Percentiles rank a stretch among this genome's conserved stretches.
These are phyloP conservation scores for Yarrowia hollandica DNA, from an alignment of 805 yeast genomes.

Conservation along the genomic window DNA sequence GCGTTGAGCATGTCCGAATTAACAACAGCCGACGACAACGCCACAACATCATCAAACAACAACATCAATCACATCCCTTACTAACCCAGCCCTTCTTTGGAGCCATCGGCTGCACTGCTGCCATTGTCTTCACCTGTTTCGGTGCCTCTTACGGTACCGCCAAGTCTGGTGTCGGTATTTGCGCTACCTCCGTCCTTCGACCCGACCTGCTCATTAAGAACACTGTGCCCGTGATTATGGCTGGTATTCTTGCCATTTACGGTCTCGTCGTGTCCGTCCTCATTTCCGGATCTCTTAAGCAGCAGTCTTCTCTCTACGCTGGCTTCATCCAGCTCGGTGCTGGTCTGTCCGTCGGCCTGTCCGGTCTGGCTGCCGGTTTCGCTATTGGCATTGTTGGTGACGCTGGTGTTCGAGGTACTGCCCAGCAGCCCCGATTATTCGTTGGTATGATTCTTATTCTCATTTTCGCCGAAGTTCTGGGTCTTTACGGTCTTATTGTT, in stretches of 20 bases:
- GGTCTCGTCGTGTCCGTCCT: slow-evolving; percentile 95
- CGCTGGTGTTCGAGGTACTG: slow-evolving; percentile 98
- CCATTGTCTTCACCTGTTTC: slow-evolving; percentile 92
- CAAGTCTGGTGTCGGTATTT: slow-evolving; percentile 98
- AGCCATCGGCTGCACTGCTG: slow-evolving; percentile 98
- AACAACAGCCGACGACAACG: background rate
- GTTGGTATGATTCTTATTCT: slow-evolving; percentile 98
- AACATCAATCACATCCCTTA: slow-evolving; percentile 3
- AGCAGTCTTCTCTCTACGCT: slow-evolving; percentile 89
- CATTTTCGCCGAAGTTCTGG: slow-evolving; percentile 98
- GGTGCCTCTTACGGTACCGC: slow-evolving; percentile 99
- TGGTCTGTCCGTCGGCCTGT: slow-evolving; percentile 94
- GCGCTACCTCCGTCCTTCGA: slow-evolving; percentile 96
- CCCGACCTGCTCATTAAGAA: slow-evolving; percentile 93
- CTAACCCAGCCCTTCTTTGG: slow-evolving; percentile 86
- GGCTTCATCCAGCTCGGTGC: slow-evolving; percentile 99
- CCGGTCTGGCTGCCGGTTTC: slow-evolving; percentile 97
- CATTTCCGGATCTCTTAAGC: slow-evolving; percentile 85
- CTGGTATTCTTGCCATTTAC: slow-evolving; percentile 98
- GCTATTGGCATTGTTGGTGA: slow-evolving; percentile 99
- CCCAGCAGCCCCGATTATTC: slow-evolving; percentile 97
- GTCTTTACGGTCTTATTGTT: slow-evolving; percentile 97
- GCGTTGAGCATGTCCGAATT: background rate
- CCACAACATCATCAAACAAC: background rate
- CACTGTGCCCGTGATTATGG: slow-evolving; percentile 97